Base-by-base conservation (phyloP, 1,139 yeast genomes). In the Meyerozyma guilliermondii region DNA sequence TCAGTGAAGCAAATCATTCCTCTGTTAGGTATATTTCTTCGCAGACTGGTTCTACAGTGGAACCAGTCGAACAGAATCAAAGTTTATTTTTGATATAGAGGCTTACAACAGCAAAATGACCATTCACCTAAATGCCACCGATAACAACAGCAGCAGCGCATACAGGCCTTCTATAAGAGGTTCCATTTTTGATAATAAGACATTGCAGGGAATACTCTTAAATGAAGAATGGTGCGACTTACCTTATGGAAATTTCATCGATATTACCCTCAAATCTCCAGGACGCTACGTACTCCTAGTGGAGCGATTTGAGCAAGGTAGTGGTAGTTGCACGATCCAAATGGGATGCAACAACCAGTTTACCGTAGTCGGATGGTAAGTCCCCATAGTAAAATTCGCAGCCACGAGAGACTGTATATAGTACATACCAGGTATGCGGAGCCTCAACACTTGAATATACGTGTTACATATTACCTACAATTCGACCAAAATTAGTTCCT, bases 241-340 rank as follows among this genome's bases (percentile, higher is more conserved):
- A 13, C 50, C 71, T 14, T 71, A 71, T 50, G 82, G 82, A 1
- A 56, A 69, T 1, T 74, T 63, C 51, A 51, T 74, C 10, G 76
- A 74, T 39, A 59, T 60, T 45, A 38, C 47, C 13, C 39, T 63
- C 23, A 48, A 58, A 27, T 39, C 51, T 2, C 62, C 65, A 23
- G 70, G 68, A 11, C 51, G 60, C 33, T 66, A 68, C 43, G 60
- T 74, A 4, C 49, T 76, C 8, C 54, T 76, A 18, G 60, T 74
- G 16, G 82, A 77, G 51, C 52, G 82, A 39, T 72, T 76, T 45
- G 81, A 76, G 46, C 54, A 58, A 10, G 81, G 81, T 0, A 41
- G 48, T 3, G 81, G 79, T 4, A 51, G 49, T 3, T 55, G 74
- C 22, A 50, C 54, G 11, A 65, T 76, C 3, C 65, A 63, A 9